phyloP scores from a whole-genome alignment of 2,329 filamentous ascomycete genomes.

The Cadophora gregata region DNA sequence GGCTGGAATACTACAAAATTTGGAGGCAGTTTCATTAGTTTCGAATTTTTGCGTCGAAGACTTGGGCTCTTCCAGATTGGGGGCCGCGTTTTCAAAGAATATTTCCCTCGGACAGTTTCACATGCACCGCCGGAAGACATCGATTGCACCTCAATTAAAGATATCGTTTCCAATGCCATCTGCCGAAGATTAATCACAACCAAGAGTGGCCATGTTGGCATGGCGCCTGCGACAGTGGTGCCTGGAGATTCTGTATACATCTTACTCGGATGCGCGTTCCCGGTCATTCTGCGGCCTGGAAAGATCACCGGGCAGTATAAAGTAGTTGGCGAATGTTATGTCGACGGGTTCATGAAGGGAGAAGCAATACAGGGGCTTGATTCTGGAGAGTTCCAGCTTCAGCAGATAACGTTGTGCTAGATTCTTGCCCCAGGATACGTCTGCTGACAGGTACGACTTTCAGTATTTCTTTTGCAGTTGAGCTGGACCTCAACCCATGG shows the following conservation, averaged over 20 bases:
- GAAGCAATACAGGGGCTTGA: slow-evolving; percentile 18
- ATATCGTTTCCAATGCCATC: slow-evolving; percentile 23
- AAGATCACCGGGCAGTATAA: slow-evolving; percentile 8
- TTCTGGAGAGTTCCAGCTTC: not conserved
- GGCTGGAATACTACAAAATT: not conserved
- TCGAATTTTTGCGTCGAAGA: not conserved
- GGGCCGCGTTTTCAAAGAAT: slow-evolving; percentile 2
- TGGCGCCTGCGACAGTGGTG: slow-evolving; percentile 23
- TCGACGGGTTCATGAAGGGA: slow-evolving; percentile 34
- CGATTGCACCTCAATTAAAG: not conserved
- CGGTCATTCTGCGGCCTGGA: slow-evolving; percentile 28
- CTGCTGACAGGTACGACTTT: not conserved
- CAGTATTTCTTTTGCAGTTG: not conserved
- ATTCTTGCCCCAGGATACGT: not conserved
- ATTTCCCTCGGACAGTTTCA: not conserved
- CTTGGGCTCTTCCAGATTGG: not conserved
- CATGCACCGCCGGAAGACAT: not conserved
- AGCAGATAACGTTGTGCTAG: not conserved
- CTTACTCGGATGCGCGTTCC: slow-evolving; percentile 32
- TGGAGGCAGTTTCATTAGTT: not conserved
- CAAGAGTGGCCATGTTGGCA: slow-evolving; percentile 20
- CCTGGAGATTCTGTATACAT: slow-evolving; percentile 32
- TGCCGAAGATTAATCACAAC: slow-evolving; percentile 20
- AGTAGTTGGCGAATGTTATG: slow-evolving; percentile 33
- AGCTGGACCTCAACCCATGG: not conserved